A percentile compares a stretch with the other conserved stretches of the same genome.
Evolutionary conservation across 1,284 basidiomycete genomes (phyloP).

Genomic region (Pseudozyma sp.): DNA sequence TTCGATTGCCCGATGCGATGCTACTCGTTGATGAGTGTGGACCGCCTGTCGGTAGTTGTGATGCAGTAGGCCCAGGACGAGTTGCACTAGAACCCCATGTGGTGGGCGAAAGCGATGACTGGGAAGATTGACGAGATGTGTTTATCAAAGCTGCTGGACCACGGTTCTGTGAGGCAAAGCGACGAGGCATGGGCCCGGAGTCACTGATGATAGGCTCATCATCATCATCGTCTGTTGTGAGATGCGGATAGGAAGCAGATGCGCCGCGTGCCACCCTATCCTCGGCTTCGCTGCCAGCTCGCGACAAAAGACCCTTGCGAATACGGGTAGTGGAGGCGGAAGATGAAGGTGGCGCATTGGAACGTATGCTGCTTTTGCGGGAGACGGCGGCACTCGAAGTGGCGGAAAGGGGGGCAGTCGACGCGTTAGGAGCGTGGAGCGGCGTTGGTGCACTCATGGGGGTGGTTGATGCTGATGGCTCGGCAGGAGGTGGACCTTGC

Average conservation of each 20-base stretch:
- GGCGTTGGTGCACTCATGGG: conserved; percentile 43
- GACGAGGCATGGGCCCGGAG: conserved; percentile 51
- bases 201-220: conserved; percentile 50
- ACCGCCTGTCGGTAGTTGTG: not conserved
- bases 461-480: conserved; percentile 18
- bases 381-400: conserved; percentile 41
- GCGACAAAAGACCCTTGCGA: conserved; percentile 42
- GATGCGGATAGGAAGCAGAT: conserved; percentile 18
- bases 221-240: conserved; percentile 54
- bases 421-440: conserved; percentile 15
- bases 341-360: conserved; percentile 39
- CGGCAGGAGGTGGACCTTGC: conserved; percentile 18
- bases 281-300: conserved; percentile 48
- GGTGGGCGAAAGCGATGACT: conserved; percentile 32
- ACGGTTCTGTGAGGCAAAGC: conserved; percentile 45
- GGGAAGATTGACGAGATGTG: conserved; percentile 37
- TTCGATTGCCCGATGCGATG: conserved; percentile 37
- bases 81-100: not conserved
- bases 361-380: conserved; percentile 37
- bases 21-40: conserved; percentile 22
- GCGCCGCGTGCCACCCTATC: conserved; percentile 26
- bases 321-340: conserved; percentile 43
- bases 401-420: conserved; percentile 12
- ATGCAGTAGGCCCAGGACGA: not conserved
- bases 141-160: conserved; percentile 2